Evolutionary conservation across 179 eudicot species (phyloP), one percentile per base, ranked within the genome.

Genomic region (Beta macrorhiza): DNA sequence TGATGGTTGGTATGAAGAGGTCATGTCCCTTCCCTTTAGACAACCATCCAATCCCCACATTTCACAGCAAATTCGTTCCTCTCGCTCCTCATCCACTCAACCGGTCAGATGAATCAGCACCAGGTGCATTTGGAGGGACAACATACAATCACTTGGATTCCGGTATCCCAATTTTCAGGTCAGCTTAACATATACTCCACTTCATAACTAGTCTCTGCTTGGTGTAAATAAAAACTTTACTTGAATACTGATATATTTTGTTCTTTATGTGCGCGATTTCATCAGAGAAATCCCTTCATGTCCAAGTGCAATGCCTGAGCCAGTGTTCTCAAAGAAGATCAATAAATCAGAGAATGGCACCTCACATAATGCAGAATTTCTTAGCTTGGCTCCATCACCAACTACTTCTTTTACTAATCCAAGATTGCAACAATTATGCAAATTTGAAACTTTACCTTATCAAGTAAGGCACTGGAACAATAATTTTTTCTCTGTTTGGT

Each of bases 1-100:
- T 81, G 93, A 87, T 81, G 88, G 82, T 82, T 87, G 93, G 95
- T 58, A 73, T 83, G 82, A 95, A 95, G 86, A 88, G 97, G 75
- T 74, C 89, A 37, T 87, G 90, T 81, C 92, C 97, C 15, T 89
- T 87, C 49, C 77, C 90, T 72, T 12, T 85, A 19, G 93, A 92
- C 37, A 80, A 80, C 78, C 89, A 89, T 61, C 75, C 89, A n/a
- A 87, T 85, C 75, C 91, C 93, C 1, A 70, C 88, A 73, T 89
- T 89, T 79, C 81, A 84, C 16, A 64, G 79, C 81, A 90, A 84
- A 67, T 79, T 85, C 47, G 76, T 84, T 78, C 86, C 89, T 6
- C 15, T 78, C 8, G 79, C 5, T 5, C 16, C 73, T 58, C 75
- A 72, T 63, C 79, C 85, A 22, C 69, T 81, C 20, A 81, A 74